Base-by-base conservation (phyloP, 75 land plant species). In the Ceratopteris richardii region DNA sequence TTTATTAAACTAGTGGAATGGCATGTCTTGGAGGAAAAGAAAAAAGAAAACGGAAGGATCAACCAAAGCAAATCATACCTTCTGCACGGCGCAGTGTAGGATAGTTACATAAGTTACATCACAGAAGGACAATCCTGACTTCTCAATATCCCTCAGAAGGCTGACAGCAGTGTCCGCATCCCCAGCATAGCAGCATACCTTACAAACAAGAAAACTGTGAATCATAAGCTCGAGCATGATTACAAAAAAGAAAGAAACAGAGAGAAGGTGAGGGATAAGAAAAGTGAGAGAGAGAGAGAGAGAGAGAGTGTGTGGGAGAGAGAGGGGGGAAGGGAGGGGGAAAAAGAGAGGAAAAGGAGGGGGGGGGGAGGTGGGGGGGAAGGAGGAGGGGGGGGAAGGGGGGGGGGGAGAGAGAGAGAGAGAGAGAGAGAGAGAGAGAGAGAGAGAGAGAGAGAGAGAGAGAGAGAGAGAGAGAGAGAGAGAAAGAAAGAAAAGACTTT, bases 171-270 rank as follows among this genome's bases (percentile, higher is more conserved):
- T 26, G 27, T 73, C 76, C 57, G 66, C 43, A 18, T 73, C 60
- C n/a, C 46, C 63, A 54, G 40, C 20, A 51, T 44, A 56, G 21
- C 76, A 73, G 21, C 28, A 48, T 20, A 73, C 76, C 76, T 60
- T 31, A 9, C 20, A 31, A 30, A 6, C 5, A 22, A 55, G 7
- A 48, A 48, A 19, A 21, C 4, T 9, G 51, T 40, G 9, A 14
- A 14, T 9, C 42, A 40, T 40, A 40, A 9, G 9, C 14, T 40
- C 9, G 42, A 40, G 18, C 51, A 10, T 6, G 4, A 10, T 10
- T 21, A 48, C 19, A 48, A 48, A 18, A 40, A 40, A 40, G 42
- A 40, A 40, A 10, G 13, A 9, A 40, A 10, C 42, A 14, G 42
- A 40, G 14, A 10, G 42, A 40, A 40, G 9, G 14, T 40, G 14